phyloP scores from a whole-genome alignment of 1,284 basidiomycete species.

The Inonotus hispidus region DNA sequence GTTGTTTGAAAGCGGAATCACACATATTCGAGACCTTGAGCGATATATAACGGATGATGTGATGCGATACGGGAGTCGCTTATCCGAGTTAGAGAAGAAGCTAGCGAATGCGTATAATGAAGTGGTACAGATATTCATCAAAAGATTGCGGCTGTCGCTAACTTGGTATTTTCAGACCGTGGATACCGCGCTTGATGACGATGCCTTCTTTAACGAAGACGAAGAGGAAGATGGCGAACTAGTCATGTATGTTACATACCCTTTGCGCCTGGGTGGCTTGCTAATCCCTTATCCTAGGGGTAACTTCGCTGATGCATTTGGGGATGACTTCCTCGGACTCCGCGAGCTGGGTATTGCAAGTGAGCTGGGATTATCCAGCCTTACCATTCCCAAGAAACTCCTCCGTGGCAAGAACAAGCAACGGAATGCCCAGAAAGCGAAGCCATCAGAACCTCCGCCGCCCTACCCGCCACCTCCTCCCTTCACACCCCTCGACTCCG shows the following conservation, averaged over 20 bases:
- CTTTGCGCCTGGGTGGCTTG: not conserved
- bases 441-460: constrained; percentile 69
- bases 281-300: constrained; percentile 46
- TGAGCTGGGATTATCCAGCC: constrained; percentile 77
- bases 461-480: constrained; percentile 84
- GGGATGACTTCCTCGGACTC: constrained; percentile 92
- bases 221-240: constrained; percentile 74
- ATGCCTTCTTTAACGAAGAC: constrained; percentile 71
- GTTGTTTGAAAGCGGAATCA: constrained; percentile 80
- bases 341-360: constrained; percentile 84
- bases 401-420: constrained; percentile 63
- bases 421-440: constrained; percentile 38
- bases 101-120: constrained; percentile 80
- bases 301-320: constrained; percentile 82
- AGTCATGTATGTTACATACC: constrained; percentile 50
- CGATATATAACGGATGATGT: constrained; percentile 89
- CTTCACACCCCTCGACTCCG: constrained; percentile 62
- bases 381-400: constrained; percentile 76
- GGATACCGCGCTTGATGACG: constrained; percentile 54
- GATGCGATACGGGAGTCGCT: constrained; percentile 70
- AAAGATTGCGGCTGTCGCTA: not conserved
- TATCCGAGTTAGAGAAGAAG: constrained; percentile 82
- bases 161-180: constrained; percentile 38
- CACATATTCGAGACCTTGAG: constrained; percentile 73
- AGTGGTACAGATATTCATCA: constrained; percentile 39